Conservation (phyloP, 2,329 filamentous ascomycete species). For the Phoma sp. region DNA sequence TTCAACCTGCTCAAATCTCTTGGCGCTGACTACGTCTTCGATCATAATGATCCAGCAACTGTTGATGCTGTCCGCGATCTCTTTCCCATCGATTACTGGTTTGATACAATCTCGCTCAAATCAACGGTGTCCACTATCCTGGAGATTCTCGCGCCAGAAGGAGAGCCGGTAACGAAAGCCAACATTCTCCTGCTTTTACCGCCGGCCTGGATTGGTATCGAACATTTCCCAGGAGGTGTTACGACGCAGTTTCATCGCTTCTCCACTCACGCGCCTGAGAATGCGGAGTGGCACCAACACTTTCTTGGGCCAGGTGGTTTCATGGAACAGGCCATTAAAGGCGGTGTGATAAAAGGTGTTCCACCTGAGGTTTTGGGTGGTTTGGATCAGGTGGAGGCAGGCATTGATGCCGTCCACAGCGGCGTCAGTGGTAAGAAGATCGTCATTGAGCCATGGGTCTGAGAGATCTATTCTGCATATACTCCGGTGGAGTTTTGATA, state of each 20-base stretch:
- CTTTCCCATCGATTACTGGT: conserved; percentile 47
- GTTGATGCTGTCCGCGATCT: conserved; percentile 44
- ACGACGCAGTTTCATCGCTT: conserved; percentile 26
- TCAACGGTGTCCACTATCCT: conserved; percentile 26
- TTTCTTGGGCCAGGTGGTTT: conserved; percentile 29
- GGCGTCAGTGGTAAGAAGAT: conserved; percentile 44
- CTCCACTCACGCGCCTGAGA: conserved; percentile 27
- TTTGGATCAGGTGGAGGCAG: conserved; percentile 28
- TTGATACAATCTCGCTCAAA: conserved; percentile 51
- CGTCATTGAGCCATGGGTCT: conserved; percentile 30
- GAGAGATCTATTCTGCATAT: neutral
- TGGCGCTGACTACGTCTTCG: conserved; percentile 32
- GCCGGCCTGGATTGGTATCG: conserved; percentile 20
- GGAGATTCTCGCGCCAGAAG: conserved; percentile 31
- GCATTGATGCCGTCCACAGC: conserved; percentile 28
- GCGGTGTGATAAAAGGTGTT: conserved; percentile 27
- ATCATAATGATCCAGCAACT: conserved; percentile 51
- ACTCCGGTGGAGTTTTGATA: too few species aligned
- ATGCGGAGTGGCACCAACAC: conserved; percentile 25
- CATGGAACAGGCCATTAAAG: conserved; percentile 29
- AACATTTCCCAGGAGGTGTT: conserved; percentile 27
- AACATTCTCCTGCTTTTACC: conserved; percentile 28
- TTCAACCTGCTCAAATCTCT: conserved; percentile 20
- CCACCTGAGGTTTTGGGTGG: conserved; percentile 33
- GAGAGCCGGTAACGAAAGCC: conserved; percentile 26